phyloP scores from a whole-genome alignment of 2,329 filamentous ascomycete species.

The Endoconidiophora laricicola region DNA sequence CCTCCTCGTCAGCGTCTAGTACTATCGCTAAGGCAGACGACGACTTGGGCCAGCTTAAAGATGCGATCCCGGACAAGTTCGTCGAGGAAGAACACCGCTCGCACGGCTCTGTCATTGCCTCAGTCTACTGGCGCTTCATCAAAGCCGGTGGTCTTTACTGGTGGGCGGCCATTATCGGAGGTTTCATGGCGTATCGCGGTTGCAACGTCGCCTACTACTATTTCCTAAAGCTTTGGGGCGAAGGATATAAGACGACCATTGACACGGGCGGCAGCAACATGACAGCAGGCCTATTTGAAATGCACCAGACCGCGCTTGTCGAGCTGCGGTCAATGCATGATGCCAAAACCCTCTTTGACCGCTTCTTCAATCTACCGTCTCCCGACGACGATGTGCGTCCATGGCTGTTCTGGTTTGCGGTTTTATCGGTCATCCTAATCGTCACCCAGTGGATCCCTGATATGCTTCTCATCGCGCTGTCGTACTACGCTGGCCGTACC shows the following conservation, averaged over 20 bases:
- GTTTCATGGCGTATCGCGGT: constrained; percentile 47
- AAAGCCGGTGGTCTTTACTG: constrained; percentile 59
- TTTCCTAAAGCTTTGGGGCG: constrained; percentile 78
- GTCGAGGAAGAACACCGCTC: constrained; percentile 62
- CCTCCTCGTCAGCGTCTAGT: constrained; percentile 5
- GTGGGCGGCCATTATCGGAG: constrained; percentile 50
- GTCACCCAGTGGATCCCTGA: constrained; percentile 44
- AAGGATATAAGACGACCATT: constrained; percentile 37
- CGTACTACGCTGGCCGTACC: constrained; percentile 58
- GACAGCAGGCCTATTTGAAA: not conserved
- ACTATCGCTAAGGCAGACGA: not conserved
- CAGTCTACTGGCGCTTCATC: constrained; percentile 74
- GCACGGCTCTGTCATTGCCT: constrained; percentile 56
- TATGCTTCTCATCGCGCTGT: constrained; percentile 55
- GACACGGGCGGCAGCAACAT: not conserved
- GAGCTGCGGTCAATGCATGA: not conserved
- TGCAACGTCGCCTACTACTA: constrained; percentile 52
- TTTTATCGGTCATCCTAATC: constrained; percentile 46
- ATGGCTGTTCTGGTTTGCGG: constrained; percentile 57
- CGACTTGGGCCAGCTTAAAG: constrained; percentile 3
- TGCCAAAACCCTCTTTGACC: not conserved
- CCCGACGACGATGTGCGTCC: constrained; percentile 51
- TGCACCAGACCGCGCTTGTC: not conserved
- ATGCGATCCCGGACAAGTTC: constrained; percentile 52
- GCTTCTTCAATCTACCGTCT: constrained; percentile 9